These are phyloP conservation scores for Salvia hispanica DNA, from an alignment of 257 asterid genomes.

Conservation along the genomic window DNA sequence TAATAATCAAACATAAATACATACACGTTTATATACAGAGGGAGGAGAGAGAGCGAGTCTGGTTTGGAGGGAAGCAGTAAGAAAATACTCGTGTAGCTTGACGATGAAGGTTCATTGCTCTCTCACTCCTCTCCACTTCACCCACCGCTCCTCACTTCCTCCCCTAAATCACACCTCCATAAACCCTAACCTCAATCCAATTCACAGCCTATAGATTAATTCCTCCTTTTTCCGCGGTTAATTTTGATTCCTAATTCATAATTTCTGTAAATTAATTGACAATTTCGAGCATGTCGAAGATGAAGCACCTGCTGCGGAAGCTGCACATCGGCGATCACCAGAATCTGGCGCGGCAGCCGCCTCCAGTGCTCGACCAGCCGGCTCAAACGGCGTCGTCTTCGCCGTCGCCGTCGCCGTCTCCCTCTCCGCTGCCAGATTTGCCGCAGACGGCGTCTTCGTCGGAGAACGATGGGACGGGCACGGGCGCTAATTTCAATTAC, in stretches of 20 bases:
- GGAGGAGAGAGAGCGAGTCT: slow-evolving; percentile 8
- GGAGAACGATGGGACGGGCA: slow-evolving; percentile 37
- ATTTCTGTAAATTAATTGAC: slow-evolving; percentile 1
- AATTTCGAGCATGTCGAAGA: slow-evolving; percentile 62
- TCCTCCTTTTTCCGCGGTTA: not conserved
- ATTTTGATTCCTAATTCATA: not conserved
- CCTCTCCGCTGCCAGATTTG: slow-evolving; percentile 37
- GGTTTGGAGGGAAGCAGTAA: slow-evolving; percentile 38
- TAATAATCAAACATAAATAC: not conserved
- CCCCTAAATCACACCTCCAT: slow-evolving; percentile 12
- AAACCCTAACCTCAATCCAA: slow-evolving; percentile 32
- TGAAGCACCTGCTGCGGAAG: slow-evolving; percentile 88
- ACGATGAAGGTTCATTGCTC: slow-evolving; percentile 42
- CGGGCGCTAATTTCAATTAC: slow-evolving; percentile 46
- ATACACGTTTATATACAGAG: not conserved
- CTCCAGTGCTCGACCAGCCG: slow-evolving; percentile 41
- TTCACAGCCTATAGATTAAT: not conserved
- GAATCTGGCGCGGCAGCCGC: slow-evolving; percentile 28
- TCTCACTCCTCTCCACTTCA: slow-evolving; percentile 31
- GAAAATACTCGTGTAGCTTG: slow-evolving; percentile 41
- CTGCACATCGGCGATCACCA: slow-evolving; percentile 77
- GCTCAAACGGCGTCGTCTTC: slow-evolving; percentile 41
- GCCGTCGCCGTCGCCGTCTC: slow-evolving; percentile 38
- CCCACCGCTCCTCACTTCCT: slow-evolving; percentile 31
- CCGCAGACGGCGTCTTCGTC: slow-evolving; percentile 30